Evolutionary conservation across 2,329 filamentous ascomycete genomes (phyloP), one percentile per base, ranked within the genome.

Genomic region (Aspergillus unguis): DNA sequence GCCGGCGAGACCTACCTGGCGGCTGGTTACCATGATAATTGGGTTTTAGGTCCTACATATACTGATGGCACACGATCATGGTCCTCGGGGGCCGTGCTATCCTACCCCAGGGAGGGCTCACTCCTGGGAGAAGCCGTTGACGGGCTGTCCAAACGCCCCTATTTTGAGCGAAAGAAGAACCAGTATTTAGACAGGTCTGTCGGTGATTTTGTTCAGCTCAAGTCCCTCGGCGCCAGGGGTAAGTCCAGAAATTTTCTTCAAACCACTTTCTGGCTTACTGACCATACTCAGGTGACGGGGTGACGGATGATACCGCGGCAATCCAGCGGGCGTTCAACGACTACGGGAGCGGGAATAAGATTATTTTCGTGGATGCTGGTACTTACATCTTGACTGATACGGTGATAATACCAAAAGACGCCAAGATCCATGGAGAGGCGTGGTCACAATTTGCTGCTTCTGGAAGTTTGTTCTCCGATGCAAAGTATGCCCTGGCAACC

Each of bases 361-460:
- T 84, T 40, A 67, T 81, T 8, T 84, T 77, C 66, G 71, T 84
- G 53, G 80, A 82, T 62, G 73, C 75, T 53, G 81, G 81, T 40
- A 67, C 78, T 17, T 84, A 79, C 55, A 60, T 75, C 6, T 68
- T 79, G 10, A 70, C 64, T 5, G 66, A 71, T 28, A 80, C 77
- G 0, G 60, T 80, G 23, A 63, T 66, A 26, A 59, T 80, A 17
- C 77, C 77, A 1, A 65, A 70, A 17, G 73, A 77, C 9, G 76
- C 77, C 4, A 72, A 73, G 2, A 76, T 84, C 27, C 67, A 80
- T 11, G 82, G 81, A 11, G 77, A 83, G 62, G 76, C 73, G 2
- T 81, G 78, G 55, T 48, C 53, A 69, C 70, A 71, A 3, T 77
- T 79, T 63, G 75, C 71, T 10, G 80, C 71, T 6, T 66, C 64